These are phyloP conservation scores for Datura wrightii DNA, from an alignment of 257 asterid genomes.

Conservation along the genomic window DNA sequence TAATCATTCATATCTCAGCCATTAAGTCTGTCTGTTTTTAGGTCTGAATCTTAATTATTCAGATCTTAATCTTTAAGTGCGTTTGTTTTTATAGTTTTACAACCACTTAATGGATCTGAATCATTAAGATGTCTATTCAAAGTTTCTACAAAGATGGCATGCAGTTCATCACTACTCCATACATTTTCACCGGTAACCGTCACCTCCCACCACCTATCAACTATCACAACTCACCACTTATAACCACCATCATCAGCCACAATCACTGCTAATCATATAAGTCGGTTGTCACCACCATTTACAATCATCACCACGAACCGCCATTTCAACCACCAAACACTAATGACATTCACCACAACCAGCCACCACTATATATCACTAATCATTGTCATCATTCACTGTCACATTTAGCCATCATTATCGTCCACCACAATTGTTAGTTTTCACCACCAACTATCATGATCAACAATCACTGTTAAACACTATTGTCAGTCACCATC, in stretches of 20 bases:
- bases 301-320: neutral
- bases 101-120: neutral
- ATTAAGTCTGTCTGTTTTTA: neutral
- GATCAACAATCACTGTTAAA: neutral
- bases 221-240: neutral
- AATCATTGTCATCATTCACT: neutral
- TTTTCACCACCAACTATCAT: neutral
- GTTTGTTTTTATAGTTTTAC: neutral
- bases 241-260: neutral
- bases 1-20: neutral
- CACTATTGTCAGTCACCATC: neutral
- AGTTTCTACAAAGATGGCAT: neutral
- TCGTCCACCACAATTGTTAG: neutral
- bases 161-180: neutral
- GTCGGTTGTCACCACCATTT: slow-evolving; percentile 13
- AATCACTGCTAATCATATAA: neutral
- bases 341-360: neutral
- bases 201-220: neutral
- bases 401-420: neutral
- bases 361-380: neutral
- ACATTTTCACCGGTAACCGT: neutral
- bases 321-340: neutral
- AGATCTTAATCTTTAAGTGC: neutral
- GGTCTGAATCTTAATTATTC: neutral
- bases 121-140: neutral